Base-by-base conservation (phyloP, 2,329 filamentous ascomycete genomes). In the Aureobasidium sp. region DNA sequence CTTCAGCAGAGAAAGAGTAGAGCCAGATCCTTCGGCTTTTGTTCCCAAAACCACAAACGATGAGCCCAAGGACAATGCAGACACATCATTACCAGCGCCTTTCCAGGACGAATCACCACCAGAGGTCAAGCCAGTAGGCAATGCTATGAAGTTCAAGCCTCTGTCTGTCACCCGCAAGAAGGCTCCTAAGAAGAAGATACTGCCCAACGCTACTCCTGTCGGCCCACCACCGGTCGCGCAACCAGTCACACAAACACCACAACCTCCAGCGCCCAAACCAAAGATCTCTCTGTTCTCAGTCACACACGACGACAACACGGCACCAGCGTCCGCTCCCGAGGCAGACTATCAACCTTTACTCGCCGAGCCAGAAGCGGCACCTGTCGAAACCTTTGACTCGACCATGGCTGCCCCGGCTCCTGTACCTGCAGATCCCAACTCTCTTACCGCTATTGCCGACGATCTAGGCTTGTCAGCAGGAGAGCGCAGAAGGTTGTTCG, bases 141-240 rank as follows among this genome's bases (percentile, higher is more conserved):
- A 92, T 67, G 85, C 91, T 13, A 84, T 92, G 73, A 89, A 91
- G 84, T 97, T 97, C 74, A 89, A 87, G 71, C 93, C 93, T 3
- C 78, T 97, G 41, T 96, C 92, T 1, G 91, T 97, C 15, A 84
- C 86, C 16, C 83, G 90, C 64, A 90, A 88, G 65, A 81, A 86
- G 34, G 83, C 83, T 65, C 91, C 89, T 76, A 90, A 87, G 76
- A 86, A 83, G 69, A 62, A 79, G 62, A 72, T 72, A 41, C 72
- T 74, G 29, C 59, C 68, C 13, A 21, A 25, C 6, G n/a, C 66
- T 39, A 36, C 66, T 52, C n/a, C 65, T 53, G 15, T 66, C 64
- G 67, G 70, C 42, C 60, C 65, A 4, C 59, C 70, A 9, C 53
- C 66, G 59, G 61, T 67, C 72, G 57, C 58, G 34, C 29, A 41